A percentile compares a stretch with the other conserved stretches of the same genome.
Conservation (phyloP, 2,329 filamentous ascomycete genomes). For the Blumeriella jaapii region DNA sequence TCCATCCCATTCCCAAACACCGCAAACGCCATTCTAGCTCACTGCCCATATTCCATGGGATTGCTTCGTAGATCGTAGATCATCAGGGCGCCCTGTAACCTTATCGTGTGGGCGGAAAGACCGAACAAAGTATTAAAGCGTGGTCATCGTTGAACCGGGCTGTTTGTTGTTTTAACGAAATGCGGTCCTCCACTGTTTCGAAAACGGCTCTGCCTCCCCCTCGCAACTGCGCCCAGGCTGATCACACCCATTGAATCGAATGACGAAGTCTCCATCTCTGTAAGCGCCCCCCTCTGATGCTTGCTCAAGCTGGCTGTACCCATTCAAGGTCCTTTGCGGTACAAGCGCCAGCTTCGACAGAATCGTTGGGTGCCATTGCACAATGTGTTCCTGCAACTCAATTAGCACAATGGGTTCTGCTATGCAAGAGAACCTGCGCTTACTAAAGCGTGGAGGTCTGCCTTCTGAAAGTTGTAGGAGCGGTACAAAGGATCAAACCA, state of each 20-base stretch:
- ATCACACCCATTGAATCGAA: slow-evolving; percentile 67
- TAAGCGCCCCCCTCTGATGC: slow-evolving; percentile 49
- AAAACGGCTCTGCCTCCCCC: slow-evolving; percentile 44
- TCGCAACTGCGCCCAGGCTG: slow-evolving; percentile 52
- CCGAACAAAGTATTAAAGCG: slow-evolving; percentile 4
- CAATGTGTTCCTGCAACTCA: slow-evolving; percentile 63
- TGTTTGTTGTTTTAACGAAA: slow-evolving; percentile 15
- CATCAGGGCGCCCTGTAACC: slow-evolving; percentile 13
- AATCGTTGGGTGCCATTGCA: slow-evolving; percentile 95
- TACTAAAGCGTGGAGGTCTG: slow-evolving; percentile 83
- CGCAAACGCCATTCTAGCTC: slow-evolving; percentile 19
- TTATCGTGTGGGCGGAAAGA: slow-evolving; percentile 11
- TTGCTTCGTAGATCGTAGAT: slow-evolving; percentile 21
- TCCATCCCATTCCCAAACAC: slow-evolving; percentile 12
- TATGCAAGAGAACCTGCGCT: slow-evolving; percentile 24
- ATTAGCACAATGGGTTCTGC: slow-evolving; percentile 2
- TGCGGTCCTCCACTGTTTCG: slow-evolving; percentile 26
- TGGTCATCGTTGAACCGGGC: slow-evolving; percentile 17
- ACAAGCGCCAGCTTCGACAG: slow-evolving; percentile 80
- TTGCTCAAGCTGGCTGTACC: slow-evolving; percentile 45
- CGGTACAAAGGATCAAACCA: slow-evolving; percentile 96
- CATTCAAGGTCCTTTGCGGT: slow-evolving; percentile 75
- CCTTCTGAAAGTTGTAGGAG: slow-evolving; percentile 92
- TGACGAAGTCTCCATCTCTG: slow-evolving; percentile 73
- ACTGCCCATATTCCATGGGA: slow-evolving; percentile 7